These are phyloP conservation scores for Saturnispora saitoi DNA, from an alignment of 805 yeast genomes.

Conservation along the genomic window DNA sequence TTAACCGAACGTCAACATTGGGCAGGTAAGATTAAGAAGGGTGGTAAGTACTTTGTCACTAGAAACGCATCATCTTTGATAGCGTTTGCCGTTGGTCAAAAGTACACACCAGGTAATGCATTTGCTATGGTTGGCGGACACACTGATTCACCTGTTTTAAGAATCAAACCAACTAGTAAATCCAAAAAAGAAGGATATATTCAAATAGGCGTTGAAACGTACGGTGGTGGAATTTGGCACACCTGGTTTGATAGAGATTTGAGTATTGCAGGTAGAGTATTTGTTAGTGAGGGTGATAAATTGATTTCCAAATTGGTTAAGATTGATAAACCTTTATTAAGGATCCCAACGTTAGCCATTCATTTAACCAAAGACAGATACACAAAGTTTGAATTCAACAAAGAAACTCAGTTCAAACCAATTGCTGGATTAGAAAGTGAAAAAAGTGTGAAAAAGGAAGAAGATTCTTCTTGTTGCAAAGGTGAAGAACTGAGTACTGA, in stretches of 20 bases:
- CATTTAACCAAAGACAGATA: conserved; percentile 76
- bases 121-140: conserved; percentile 91
- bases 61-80: conserved; percentile 84
- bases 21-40: conserved; percentile 45
- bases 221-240: conserved; percentile 96
- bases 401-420: conserved; percentile 79
- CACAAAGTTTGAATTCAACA: conserved; percentile 77
- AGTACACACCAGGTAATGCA: conserved; percentile 71
- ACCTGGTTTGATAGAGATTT: conserved; percentile 96
- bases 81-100: conserved; percentile 74
- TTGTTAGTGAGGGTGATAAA: conserved; percentile 44
- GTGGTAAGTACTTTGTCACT: conserved; percentile 74
- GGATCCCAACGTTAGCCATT: conserved; percentile 92
- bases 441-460: conserved; percentile 4
- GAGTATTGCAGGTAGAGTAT: conserved; percentile 85
- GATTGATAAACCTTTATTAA: conserved; percentile 71
- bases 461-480: conserved; percentile 33
- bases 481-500: conserved; percentile 42
- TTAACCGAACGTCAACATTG: conserved; percentile 65
- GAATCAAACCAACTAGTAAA: conserved; percentile 82
- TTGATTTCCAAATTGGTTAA: conserved; percentile 63
- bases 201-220: conserved; percentile 88
- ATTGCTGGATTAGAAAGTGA: conserved; percentile 53
- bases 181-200: conserved; percentile 63
- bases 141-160: conserved; percentile 86